A percentile compares a stretch with the other conserved stretches of the same genome.
These are phyloP conservation scores for Camellia oleifera DNA, from an alignment of 179 eudicot genomes.

Conservation along the genomic window DNA sequence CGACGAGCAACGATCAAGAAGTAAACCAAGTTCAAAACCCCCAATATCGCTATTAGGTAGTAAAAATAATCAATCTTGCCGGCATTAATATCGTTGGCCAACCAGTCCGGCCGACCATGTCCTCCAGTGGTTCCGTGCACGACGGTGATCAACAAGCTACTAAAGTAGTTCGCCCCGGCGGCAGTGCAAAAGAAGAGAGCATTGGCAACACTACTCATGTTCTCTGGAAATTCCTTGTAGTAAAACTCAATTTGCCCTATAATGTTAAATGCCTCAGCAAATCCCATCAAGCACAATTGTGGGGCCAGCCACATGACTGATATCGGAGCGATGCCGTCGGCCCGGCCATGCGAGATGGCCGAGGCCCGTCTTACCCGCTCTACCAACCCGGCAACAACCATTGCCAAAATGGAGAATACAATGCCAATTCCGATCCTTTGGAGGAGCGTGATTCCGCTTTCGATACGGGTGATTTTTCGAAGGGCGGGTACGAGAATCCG, in stretches of 20 bases:
- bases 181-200: conserved; percentile 36
- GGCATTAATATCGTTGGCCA: conserved; percentile 39
- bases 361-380: conserved; percentile 46
- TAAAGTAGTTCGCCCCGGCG: conserved; percentile 41
- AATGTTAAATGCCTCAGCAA: conserved; percentile 55
- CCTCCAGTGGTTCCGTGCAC: conserved; percentile 37
- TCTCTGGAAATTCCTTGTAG: conserved; percentile 60
- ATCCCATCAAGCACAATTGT: conserved; percentile 42
- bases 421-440: conserved; percentile 60
- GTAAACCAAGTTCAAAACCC: conserved; percentile 38
- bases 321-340: conserved; percentile 26
- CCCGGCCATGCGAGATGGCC: conserved; percentile 23
- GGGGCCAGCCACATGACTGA: conserved; percentile 60
- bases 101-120: conserved; percentile 46
- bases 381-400: conserved; percentile 53
- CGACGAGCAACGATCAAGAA: conserved; percentile 33
- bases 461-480: conserved; percentile 35
- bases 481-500: conserved; percentile 42
- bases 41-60: conserved; percentile 45
- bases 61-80: conserved; percentile 52
- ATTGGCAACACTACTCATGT: conserved; percentile 52
- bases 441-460: conserved; percentile 51
- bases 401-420: conserved; percentile 37
- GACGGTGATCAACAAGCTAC: conserved; percentile 32
- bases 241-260: conserved; percentile 65